These are phyloP conservation scores for Nyssa sinensis DNA, from an alignment of 148 eudicot species.

Conservation along the genomic window DNA sequence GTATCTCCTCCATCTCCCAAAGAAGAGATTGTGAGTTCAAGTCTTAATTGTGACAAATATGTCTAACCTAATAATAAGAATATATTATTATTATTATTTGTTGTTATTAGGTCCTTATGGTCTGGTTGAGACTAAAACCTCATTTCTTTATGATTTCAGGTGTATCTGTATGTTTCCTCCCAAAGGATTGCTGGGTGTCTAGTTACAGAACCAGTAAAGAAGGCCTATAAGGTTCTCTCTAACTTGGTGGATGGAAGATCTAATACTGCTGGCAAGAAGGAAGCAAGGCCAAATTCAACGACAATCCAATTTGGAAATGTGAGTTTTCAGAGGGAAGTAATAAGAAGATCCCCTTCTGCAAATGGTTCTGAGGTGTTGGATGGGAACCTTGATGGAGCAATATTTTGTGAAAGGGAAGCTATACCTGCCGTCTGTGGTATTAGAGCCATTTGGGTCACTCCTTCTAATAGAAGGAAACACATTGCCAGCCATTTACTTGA, in stretches of 20 bases:
- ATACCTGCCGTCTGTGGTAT: slow-evolving; percentile 69
- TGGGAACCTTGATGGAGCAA: slow-evolving; percentile 40
- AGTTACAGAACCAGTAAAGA: slow-evolving; percentile 61
- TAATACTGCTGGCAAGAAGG: slow-evolving; percentile 24
- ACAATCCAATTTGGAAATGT: slow-evolving; percentile 72
- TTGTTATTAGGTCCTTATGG: not conserved
- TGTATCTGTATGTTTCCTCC: slow-evolving; percentile 61
- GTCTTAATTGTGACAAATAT: too few relatives aligned
- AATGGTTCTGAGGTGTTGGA: slow-evolving; percentile 25
- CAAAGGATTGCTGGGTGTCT: slow-evolving; percentile 71
- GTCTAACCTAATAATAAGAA: too few relatives aligned
- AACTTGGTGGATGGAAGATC: slow-evolving; percentile 24
- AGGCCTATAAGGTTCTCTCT: slow-evolving; percentile 54
- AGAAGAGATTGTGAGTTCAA: too few relatives aligned
- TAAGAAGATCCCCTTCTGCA: slow-evolving; percentile 25
- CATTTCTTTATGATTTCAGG: slow-evolving; percentile 35
- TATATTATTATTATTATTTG: too few relatives aligned
- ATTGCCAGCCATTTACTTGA: slow-evolving; percentile 80
- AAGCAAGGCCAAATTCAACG: slow-evolving; percentile 35
- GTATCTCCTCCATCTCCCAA: too few relatives aligned
- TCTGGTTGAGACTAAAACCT: not conserved
- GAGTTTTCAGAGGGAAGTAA: slow-evolving; percentile 63
- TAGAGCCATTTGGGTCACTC: slow-evolving; percentile 93
- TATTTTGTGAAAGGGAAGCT: slow-evolving; percentile 66
- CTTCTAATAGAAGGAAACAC: slow-evolving; percentile 74